phyloP scores from a whole-genome alignment of 805 yeast genomes.

The Vanderwaltozyma tropicalis region DNA sequence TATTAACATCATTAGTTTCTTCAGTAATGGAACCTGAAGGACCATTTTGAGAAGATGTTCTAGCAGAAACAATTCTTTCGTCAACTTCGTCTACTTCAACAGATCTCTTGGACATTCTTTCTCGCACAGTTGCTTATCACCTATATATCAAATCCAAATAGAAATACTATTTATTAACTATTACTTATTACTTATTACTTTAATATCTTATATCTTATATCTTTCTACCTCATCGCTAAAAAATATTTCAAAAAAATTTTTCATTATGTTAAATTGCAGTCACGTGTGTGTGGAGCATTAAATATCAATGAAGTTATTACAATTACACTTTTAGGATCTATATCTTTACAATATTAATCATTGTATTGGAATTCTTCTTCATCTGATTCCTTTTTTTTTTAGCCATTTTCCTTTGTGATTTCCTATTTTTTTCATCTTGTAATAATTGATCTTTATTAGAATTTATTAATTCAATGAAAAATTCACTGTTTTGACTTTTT shows the following conservation, averaged over 20 bases:
- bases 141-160: conserved; percentile 20
- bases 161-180: conserved; percentile 21
- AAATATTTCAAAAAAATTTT: too few species aligned
- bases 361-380: conserved; percentile 22
- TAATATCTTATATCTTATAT: too few species aligned
- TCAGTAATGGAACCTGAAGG: conserved; percentile 25
- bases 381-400: conserved; percentile 8
- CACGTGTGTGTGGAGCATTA: too few species aligned
- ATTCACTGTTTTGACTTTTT: conserved; percentile 23
- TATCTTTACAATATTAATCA: conserved; percentile 20
- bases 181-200: too few species aligned
- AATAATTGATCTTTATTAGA: conserved; percentile 13
- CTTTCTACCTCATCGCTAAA: too few species aligned
- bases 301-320: too few species aligned
- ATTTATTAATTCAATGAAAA: conserved; percentile 11
- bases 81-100: conserved; percentile 34
- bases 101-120: conserved; percentile 43
- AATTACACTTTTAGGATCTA: conserved; percentile 23
- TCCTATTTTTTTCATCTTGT: conserved; percentile 16
- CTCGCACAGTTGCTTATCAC: conserved; percentile 5
- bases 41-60: conserved; percentile 22
- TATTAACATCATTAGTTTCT: conserved; percentile 38
- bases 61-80: conserved; percentile 34
- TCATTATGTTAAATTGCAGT: too few species aligned
- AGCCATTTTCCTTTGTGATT: conserved; percentile 10